Base-by-base conservation (phyloP, 768 basidiomycete genomes). In the Boletus pseudo-olivaceus region DNA sequence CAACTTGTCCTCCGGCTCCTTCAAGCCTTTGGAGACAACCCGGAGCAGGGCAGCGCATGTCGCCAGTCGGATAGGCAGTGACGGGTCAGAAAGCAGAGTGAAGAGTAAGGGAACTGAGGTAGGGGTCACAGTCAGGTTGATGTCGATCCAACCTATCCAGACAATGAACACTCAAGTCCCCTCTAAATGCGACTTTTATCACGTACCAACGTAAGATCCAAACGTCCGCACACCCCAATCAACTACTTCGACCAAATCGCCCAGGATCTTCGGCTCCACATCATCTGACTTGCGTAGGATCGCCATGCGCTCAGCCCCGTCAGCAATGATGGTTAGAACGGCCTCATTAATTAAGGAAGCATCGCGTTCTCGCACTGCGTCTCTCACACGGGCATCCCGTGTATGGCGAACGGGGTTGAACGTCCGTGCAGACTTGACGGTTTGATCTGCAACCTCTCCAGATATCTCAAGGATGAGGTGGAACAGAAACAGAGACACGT, bases 401-500 rank as follows among this genome's bases (percentile, higher is more conserved):
- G 79, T 76, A 66, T 93, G 86, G 45, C 97, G 82, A 46, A 77
- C 82, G 8, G 78, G 73, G 50, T 77, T 84, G 67, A 82, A 93
- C 40, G 82, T 69, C 47, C 95, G 79, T 14, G 94, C 95, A 47
- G 90, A 81, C 72, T 96, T 93, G 63, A 98, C 84, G 57, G 93
- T 83, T 64, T 92, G 89, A 74, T 99, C 97, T 47, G 93, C 93
- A n/a, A 98, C 90, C 71, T 99, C 97, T 12, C 90, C 90, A 0
- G 94, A 95, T 50, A 98, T 95, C 70, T 99, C 97, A 55, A 90
- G 84, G 41, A 99, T 78, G 61, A 98, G 78, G 64, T 90, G 93
- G 69, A 98, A 90, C 69, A 97, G 85, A 54, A 99, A 81, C 29
- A 94, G 79, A 20, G 89, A 89, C 32, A 96, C 82, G 64, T 95